These are phyloP conservation scores for Hymenoscyphus scutula DNA, from an alignment of 2,329 filamentous ascomycete genomes.

Conservation along the genomic window DNA sequence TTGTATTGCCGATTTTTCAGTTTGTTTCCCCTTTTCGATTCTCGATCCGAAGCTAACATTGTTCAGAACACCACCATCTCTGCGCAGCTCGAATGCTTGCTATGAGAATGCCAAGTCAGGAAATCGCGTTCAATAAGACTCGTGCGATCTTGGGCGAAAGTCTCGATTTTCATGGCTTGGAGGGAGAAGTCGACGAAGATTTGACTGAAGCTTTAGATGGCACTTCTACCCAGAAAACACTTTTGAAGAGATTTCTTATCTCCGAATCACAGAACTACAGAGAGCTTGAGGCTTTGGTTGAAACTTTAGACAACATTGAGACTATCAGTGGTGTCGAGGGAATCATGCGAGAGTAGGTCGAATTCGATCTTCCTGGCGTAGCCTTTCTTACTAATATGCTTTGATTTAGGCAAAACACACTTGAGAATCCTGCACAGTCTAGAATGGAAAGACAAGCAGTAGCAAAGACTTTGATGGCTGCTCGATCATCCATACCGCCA, in stretches of 20 bases:
- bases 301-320: slow-evolving; percentile 66
- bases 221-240: slow-evolving; percentile 37
- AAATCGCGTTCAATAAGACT: slow-evolving; percentile 38
- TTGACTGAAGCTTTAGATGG: slow-evolving; percentile 36
- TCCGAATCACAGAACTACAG: slow-evolving; percentile 60
- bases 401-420: slow-evolving; percentile 4
- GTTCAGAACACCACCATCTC: slow-evolving; percentile 43
- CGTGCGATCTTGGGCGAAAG: slow-evolving; percentile 40
- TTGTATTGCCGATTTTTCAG: slow-evolving; percentile 83
- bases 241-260: slow-evolving; percentile 39
- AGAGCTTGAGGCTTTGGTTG: slow-evolving; percentile 67
- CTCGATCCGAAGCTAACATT: slow-evolving; percentile 21
- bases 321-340: slow-evolving; percentile 46
- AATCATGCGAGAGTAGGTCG: slow-evolving; percentile 29
- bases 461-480: slow-evolving; percentile 51
- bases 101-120: slow-evolving; percentile 47
- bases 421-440: slow-evolving; percentile 10
- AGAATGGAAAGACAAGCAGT: slow-evolving; percentile 44
- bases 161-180: slow-evolving; percentile 37
- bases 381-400: background rate
- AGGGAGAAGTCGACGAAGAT: slow-evolving; percentile 33
- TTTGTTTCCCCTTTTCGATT: slow-evolving; percentile 48
- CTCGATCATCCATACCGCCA: slow-evolving; percentile 57
- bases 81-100: slow-evolving; percentile 54
- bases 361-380: background rate